Base-by-base conservation (phyloP, 371 early-diverging fungal species). In the Sporodiniella umbellata region DNA sequence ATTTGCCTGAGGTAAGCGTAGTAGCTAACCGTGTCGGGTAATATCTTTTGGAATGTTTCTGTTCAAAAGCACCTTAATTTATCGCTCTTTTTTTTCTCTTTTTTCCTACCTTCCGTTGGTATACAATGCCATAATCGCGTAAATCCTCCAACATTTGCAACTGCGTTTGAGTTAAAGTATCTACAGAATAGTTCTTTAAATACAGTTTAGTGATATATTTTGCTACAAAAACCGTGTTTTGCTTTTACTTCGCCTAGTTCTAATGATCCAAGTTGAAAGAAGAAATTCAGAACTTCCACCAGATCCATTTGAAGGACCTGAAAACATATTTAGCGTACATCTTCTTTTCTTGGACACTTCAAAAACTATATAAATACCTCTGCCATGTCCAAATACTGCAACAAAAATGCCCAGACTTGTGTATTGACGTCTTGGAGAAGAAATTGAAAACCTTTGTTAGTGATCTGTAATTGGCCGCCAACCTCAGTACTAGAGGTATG, bases 381-480 rank as follows among this genome's bases (percentile, higher is more conserved):
- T 4, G 92, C 90, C 81, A 93, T 79, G 28, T 89, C 83, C 37
- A 96, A 68, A 61, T 98, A 98, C 66, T 96, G 95, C 46, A 98
- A 67, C 45, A 98, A 64, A 42, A 98, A 88, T 2, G 92, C 90
- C 98, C 97, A 93, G 1, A 95, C 92, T 79, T 98, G 97, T 15
- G 92, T 85, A 53, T 90, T 88, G 14, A 90, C 80, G 60, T 98
- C 96, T 64, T 94, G 95, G 22, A 98, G 68, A 35, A 98, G 63
- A 64, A 98, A 98, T 58, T 96, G 96, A 62, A 98, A 98, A 1
- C 98, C 98, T 51, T 90, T 89, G 68, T 92, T 94, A 12, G 96
- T 95, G 53, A 98, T 98, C 35, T 76, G 71, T 17, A 76, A 38
- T 23, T 60, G 65, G 8, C 51, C 40, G n/a, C 24, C 53, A 25